Conservation (phyloP, 1,284 basidiomycete genomes). For the Apiotrichum veenhuisii region DNA sequence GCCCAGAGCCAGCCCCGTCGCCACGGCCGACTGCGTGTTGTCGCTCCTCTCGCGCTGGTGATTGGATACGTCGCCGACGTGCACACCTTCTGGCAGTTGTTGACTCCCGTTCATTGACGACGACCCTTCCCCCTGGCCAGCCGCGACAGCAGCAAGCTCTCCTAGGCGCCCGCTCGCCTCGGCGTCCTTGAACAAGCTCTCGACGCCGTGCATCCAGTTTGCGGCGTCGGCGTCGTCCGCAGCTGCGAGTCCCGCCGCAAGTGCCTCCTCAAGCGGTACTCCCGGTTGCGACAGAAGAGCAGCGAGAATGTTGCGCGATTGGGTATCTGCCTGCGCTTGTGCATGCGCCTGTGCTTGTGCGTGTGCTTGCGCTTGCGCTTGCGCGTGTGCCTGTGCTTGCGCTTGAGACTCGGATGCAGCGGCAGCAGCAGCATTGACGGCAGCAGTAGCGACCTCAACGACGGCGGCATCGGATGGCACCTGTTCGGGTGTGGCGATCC, state of each 20-base stretch:
- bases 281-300: slow-evolving; percentile 32
- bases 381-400: neutral
- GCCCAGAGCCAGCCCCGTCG: neutral
- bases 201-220: slow-evolving; percentile 40
- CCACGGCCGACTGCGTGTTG: neutral
- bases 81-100: neutral
- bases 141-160: slow-evolving; percentile 41
- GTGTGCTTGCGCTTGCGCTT: slow-evolving; percentile 31
- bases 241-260: slow-evolving; percentile 24
- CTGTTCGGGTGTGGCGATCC: neutral
- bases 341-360: neutral
- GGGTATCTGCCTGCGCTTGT: slow-evolving; percentile 25
- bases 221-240: slow-evolving; percentile 20
- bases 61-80: neutral
- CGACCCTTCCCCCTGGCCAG: slow-evolving; percentile 21
- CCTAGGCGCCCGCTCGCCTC: slow-evolving; percentile 37
- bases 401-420: neutral
- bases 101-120: neutral
- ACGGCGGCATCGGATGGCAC: neutral
- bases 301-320: slow-evolving; percentile 38
- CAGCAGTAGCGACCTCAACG: slow-evolving; percentile 3
- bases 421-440: slow-evolving; percentile 1
- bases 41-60: neutral
- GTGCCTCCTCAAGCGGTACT: slow-evolving; percentile 15
- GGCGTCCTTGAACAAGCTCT: slow-evolving; percentile 34